These are phyloP conservation scores for Volvariella volvacea DNA, from an alignment of 1,284 basidiomycete species.

Conservation along the genomic window DNA sequence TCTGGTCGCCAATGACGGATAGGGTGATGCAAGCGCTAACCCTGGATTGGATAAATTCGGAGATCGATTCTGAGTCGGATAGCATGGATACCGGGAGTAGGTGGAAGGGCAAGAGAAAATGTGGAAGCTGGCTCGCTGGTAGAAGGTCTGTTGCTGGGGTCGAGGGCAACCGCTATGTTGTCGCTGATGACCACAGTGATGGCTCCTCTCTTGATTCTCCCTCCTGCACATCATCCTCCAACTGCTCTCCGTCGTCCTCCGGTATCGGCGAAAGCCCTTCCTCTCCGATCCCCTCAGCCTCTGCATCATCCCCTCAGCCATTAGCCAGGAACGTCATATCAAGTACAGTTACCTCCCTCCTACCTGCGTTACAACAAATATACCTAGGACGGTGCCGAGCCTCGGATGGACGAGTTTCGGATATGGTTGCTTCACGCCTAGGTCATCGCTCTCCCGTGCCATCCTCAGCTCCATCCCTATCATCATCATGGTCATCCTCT, in stretches of 20 bases:
- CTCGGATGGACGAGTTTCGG: background rate
- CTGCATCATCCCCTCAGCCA: no score
- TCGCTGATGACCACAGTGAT: no score
- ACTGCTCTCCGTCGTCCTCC: no score
- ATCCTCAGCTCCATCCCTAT: background rate
- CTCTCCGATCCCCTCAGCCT: no score
- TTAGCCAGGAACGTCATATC: background rate
- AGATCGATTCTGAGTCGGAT: background rate
- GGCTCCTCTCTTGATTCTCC: no score
- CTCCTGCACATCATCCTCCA: no score
- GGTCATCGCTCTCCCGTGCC: background rate
- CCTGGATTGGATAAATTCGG: background rate
- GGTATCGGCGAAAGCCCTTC: no score
- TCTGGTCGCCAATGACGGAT: background rate
- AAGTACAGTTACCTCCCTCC: background rate
- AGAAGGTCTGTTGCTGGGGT: no score
- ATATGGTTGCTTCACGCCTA: background rate
- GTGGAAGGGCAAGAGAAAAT: background rate
- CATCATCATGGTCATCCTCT: background rate
- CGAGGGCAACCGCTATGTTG: no score
- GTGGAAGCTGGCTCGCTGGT: no score
- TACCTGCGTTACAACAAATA: background rate
- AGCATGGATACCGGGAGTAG: background rate
- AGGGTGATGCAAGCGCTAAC: background rate
- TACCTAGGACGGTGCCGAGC: background rate